Percentiles rank a stretch among this genome's conserved stretches.
These are phyloP conservation scores for Wickerhamiella australiensis DNA, from an alignment of 805 yeast species.

Conservation along the genomic window DNA sequence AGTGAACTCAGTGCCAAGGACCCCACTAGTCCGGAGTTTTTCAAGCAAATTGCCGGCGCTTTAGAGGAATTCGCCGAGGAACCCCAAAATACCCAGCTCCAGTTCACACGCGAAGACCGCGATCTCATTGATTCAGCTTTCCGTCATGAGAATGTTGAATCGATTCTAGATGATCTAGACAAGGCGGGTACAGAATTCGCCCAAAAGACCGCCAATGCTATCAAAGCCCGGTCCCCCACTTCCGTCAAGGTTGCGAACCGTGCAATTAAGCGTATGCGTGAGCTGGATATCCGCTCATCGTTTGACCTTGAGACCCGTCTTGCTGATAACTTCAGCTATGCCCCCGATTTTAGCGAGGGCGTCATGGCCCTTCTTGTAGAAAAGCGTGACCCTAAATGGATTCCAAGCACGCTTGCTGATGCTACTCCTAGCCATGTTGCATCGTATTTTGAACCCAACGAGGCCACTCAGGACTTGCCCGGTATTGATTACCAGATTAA, in stretches of 20 bases:
- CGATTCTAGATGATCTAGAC: conserved; percentile 43
- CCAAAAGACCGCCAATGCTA: conserved; percentile 38
- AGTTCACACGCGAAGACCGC: conserved; percentile 40
- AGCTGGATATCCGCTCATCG: conserved; percentile 49
- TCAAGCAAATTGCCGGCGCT: conserved; percentile 50
- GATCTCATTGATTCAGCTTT: conserved; percentile 60
- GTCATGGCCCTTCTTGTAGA: conserved; percentile 35
- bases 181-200: conserved; percentile 58
- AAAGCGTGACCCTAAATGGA: conserved; percentile 44
- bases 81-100: conserved; percentile 40
- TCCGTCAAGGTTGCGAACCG: conserved; percentile 63
- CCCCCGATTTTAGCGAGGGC: conserved; percentile 52
- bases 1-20: conserved; percentile 38
- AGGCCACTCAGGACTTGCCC: conserved; percentile 23
- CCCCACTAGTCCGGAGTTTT: conserved; percentile 23
- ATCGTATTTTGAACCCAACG: conserved; percentile 23
- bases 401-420: conserved; percentile 34
- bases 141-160: conserved; percentile 38
- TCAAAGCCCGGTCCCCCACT: conserved; percentile 61
- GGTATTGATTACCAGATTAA: conserved; percentile 26
- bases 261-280: conserved; percentile 49
- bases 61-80: conserved; percentile 60
- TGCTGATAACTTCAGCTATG: conserved; percentile 62
- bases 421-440: conserved; percentile 26
- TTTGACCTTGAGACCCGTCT: conserved; percentile 60